Evolutionary conservation across 2,329 filamentous ascomycete genomes (phyloP).

Genomic region (Dryadomyces quercivorus): DNA sequence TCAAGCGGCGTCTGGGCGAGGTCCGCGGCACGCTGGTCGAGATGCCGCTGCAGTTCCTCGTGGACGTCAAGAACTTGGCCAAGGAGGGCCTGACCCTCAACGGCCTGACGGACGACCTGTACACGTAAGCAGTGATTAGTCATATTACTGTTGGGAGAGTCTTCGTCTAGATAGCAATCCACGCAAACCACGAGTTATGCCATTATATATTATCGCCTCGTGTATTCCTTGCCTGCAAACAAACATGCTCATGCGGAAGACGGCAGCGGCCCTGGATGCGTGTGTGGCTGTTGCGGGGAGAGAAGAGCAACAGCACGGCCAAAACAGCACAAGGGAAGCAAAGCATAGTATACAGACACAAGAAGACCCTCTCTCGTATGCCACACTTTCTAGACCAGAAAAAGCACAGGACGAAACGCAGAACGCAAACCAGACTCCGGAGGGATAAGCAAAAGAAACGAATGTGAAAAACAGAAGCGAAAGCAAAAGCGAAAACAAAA

Average conservation of each 20-base stretch:
- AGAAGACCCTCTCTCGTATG: background rate
- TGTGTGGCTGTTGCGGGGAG: too few relatives aligned
- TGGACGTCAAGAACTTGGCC: slow-evolving; percentile 71
- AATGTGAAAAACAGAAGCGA: background rate
- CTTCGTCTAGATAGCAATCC: too few relatives aligned
- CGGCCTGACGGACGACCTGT: slow-evolving; percentile 58
- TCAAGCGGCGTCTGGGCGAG: slow-evolving; percentile 53
- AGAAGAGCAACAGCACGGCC: too few relatives aligned
- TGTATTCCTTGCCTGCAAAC: background rate
- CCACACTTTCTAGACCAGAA: background rate
- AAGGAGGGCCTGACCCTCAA: slow-evolving; percentile 67
- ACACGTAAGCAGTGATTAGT: slow-evolving; percentile 43
- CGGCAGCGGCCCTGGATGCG: too few relatives aligned
- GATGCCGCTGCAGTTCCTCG: slow-evolving; percentile 83
- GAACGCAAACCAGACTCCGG: background rate
- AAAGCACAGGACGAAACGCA: background rate
- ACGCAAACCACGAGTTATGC: too few relatives aligned
- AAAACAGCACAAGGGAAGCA: background rate
- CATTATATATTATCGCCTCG: background rate
- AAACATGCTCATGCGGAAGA: background rate
- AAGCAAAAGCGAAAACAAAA: background rate
- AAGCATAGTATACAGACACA: background rate
- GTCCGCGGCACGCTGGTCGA: slow-evolving; percentile 66
- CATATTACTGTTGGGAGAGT: too few relatives aligned
- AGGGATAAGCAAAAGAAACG: background rate